Evolutionary conservation across 345 rosid species (phyloP).

Genomic region (thale cress (Arabidopsis thaliana)): TAIR10.1 NC_003074.8:3487501-3488000

Average conservation of each 20-base stretch:
- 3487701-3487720: slow-evolving; percentile 97
- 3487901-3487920: slow-evolving; percentile 96
- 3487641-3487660: slow-evolving; percentile 29
- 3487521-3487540: neutral
- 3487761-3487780: slow-evolving; percentile 18
- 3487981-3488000: slow-evolving; percentile 16
- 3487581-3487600: slow-evolving; percentile 22
- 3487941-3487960: slow-evolving; percentile 62
- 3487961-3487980: slow-evolving; percentile 22
- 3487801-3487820: neutral
- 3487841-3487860: slow-evolving; percentile 96
- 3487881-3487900: slow-evolving; percentile 99
- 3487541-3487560: slow-evolving; percentile 16
- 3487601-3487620: slow-evolving; percentile 16
- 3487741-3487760: slow-evolving; percentile 32
- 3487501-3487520: slow-evolving; percentile 1
- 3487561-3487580: slow-evolving; percentile 25
- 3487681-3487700: slow-evolving; percentile 99
- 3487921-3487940: slow-evolving; percentile 99
- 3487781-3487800: slow-evolving; percentile 5
- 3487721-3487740: slow-evolving; percentile 78
- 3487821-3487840: slow-evolving; percentile 95
- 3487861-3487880: slow-evolving; percentile 99
- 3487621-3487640: slow-evolving; percentile 22
- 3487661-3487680: slow-evolving; percentile 92